These are phyloP conservation scores for Lepidium didymum DNA, from an alignment of 345 rosid genomes.

Conservation along the genomic window DNA sequence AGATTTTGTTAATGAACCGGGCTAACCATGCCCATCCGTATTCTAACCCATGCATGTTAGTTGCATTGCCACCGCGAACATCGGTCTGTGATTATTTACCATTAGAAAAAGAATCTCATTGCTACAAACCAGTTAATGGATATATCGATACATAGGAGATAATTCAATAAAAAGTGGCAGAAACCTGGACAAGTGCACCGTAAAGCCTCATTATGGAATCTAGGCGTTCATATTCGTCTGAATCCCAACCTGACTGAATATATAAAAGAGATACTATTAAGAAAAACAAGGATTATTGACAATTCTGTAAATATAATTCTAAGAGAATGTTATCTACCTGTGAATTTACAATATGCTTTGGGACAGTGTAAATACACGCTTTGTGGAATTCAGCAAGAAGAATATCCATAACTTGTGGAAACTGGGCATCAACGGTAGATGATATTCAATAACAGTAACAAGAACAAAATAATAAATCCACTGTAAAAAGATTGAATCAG, in stretches of 20 bases:
- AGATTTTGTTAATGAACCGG: constrained; percentile 51
- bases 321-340: constrained; percentile 40
- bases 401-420: constrained; percentile 73
- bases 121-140: background rate
- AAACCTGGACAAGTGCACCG: constrained; percentile 90
- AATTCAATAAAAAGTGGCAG: background rate
- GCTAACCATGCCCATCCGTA: constrained; percentile 91
- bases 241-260: constrained; percentile 56
- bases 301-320: background rate
- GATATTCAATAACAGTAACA: background rate
- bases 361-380: constrained; percentile 86
- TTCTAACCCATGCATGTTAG: constrained; percentile 57
- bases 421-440: constrained; percentile 33
- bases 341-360: constrained; percentile 63
- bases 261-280: background rate
- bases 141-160: background rate
- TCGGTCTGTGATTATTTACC: constrained; percentile 48
- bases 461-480: background rate
- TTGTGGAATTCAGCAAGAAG: constrained; percentile 81
- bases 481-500: background rate
- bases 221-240: constrained; percentile 56
- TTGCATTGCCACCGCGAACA: constrained; percentile 35
- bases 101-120: constrained; percentile 5
- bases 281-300: background rate
- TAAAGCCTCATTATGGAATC: constrained; percentile 72